Base-by-base conservation (phyloP, 2,329 filamentous ascomycete genomes). In the Talaromyces verruculosus region DNA sequence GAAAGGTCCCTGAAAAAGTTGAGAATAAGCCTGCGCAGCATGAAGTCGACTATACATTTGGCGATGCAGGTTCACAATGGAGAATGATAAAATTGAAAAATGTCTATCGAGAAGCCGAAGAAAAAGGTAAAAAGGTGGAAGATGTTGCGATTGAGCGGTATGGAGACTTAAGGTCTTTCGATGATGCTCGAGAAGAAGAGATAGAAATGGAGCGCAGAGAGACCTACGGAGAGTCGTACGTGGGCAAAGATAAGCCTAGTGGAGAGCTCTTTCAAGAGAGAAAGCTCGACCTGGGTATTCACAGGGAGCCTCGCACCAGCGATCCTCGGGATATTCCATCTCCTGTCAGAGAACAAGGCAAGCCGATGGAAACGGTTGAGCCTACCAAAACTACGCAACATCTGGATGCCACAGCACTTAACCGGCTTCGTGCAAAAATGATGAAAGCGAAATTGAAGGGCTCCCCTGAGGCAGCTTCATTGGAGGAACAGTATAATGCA, bases 41-140 rank as follows among this genome's bases (percentile, higher is more conserved):
- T 63, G 85, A 91, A 65, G 87, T 96, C 8, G 83, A 87, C 66
- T 99, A 98, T 75, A 91, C 82, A 0, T 96, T 99, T 77, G 95
- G 96, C 19, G 95, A 99, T 76, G 81, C 87, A 6, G 94, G 95
- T 0, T 94, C 93, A 15, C 87, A 92, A 72, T 99, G 96, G 95
- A 89, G 96, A 60, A 97, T 99, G 93, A 96, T 90, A 5, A 97
- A 93, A 77, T 86, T 99, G 37, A 93, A 91, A 70, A 90, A 88
- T 11, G 91, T 97, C 1, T 97, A 96, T 76, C 86, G 87, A 30
- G 85, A 89, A 63, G 92, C 93, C 0, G 85, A 96, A 70, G 89
- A 95, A 71, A 88, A 83, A 0, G 89, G 88, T 0, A 84, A 84
- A n/a, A 72, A 86, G 0, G 84, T 96, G 0, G 94, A 98, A 6